Evolutionary conservation across 2,329 filamentous ascomycete species (phyloP).

Genomic region (Aaosphaeria pasadenensis): DNA sequence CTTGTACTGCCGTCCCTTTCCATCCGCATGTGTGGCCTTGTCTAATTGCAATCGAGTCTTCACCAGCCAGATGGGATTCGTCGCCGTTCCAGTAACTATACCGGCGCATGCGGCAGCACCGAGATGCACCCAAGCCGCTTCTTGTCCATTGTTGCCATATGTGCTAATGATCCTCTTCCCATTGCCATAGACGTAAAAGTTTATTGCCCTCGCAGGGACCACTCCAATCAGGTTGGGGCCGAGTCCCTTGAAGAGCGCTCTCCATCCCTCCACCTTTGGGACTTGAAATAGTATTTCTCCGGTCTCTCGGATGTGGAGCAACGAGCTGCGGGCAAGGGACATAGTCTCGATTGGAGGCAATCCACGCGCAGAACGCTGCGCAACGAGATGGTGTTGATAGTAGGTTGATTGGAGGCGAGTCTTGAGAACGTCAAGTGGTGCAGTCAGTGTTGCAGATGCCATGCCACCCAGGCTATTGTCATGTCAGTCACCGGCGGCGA

Average conservation of each 20-base stretch:
- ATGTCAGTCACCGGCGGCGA: slow-evolving; percentile 10
- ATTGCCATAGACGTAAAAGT: slow-evolving; percentile 92
- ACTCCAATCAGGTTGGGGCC: slow-evolving; percentile 88
- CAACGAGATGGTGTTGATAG: slow-evolving; percentile 79
- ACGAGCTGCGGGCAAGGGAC: slow-evolving; percentile 62
- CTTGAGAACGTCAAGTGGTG: slow-evolving; percentile 89
- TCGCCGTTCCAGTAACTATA: slow-evolving; percentile 82
- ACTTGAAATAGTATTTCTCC: slow-evolving; percentile 81
- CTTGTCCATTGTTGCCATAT: slow-evolving; percentile 66
- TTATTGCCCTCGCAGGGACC: slow-evolving; percentile 84
- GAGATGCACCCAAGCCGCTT: slow-evolving; percentile 75
- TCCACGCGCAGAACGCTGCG: slow-evolving; percentile 60
- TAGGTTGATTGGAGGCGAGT: slow-evolving; percentile 92
- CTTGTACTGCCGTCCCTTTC: slow-evolving; percentile 67
- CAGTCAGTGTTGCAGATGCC: slow-evolving; percentile 88
- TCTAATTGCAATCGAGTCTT: slow-evolving; percentile 93
- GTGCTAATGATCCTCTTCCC: slow-evolving; percentile 79
- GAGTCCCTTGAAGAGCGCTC: slow-evolving; percentile 88
- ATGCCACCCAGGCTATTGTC: slow-evolving; percentile 75
- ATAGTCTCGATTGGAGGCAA: slow-evolving; percentile 55
- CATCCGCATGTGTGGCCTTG: slow-evolving; percentile 68
- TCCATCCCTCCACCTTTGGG: slow-evolving; percentile 75
- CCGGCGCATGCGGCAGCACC: slow-evolving; percentile 74
- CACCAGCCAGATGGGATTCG: slow-evolving; percentile 94
- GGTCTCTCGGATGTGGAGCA: slow-evolving; percentile 79